Conservation (phyloP, 2,329 filamentous ascomycete genomes). For the Stachybotrys chartarum region DNA sequence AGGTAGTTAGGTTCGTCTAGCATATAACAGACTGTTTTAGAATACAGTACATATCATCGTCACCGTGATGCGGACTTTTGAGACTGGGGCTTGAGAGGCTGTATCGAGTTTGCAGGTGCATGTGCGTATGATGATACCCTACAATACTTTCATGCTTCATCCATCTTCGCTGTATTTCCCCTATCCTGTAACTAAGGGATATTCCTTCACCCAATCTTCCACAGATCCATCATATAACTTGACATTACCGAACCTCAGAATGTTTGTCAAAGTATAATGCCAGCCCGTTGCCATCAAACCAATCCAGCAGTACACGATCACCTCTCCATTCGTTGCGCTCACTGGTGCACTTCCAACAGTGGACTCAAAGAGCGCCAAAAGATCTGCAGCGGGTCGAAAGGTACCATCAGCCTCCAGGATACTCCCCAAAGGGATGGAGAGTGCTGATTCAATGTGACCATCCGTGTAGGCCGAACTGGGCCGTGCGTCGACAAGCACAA, state of each 20-base stretch:
- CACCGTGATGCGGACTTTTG: no score
- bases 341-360: neutral
- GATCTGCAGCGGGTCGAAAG: neutral
- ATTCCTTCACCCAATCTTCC: neutral
- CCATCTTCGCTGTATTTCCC: no score
- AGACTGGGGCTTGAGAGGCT: no score
- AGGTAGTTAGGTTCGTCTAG: no score
- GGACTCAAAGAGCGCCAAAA: neutral
- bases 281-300: conserved; percentile 1
- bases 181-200: neutral
- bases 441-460: conserved; percentile 1
- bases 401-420: neutral
- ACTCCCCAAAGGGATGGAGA: neutral
- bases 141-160: no score
- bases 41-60: no score
- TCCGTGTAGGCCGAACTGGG: neutral
- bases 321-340: neutral
- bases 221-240: neutral
- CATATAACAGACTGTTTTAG: no score
- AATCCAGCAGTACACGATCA: neutral
- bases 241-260: neutral
- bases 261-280: neutral
- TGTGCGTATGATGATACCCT: no score
- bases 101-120: no score
- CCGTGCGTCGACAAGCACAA: neutral